Evolutionary conservation across 495 filamentous ascomycete species (phyloP).

Genomic region (Usnea hakonensis): DNA sequence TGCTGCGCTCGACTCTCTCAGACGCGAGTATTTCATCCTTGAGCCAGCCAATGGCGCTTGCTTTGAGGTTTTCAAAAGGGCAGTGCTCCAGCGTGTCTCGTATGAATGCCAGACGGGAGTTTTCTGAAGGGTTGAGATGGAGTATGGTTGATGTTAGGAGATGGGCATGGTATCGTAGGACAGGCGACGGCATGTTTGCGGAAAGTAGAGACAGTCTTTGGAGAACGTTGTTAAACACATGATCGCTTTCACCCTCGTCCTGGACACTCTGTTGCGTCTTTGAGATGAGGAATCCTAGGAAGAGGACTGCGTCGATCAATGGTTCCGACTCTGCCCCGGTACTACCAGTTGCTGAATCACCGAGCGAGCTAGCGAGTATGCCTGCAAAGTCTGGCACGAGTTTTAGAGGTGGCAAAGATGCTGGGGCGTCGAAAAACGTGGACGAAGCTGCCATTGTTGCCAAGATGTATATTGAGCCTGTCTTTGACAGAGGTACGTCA

Average conservation of each 20-base stretch:
- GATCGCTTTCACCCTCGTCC: constrained; percentile 16
- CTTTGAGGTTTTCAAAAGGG: constrained; percentile 67
- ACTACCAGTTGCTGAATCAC: constrained; percentile 13
- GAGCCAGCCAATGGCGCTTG: constrained; percentile 76
- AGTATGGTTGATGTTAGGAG: constrained; percentile 64
- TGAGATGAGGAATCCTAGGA: constrained; percentile 33
- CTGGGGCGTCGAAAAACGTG: constrained; percentile 25
- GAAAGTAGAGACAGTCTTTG: constrained; percentile 59
- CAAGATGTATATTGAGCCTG: constrained; percentile 35
- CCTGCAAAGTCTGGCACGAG: constrained; percentile 35
- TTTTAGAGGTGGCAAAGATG: constrained; percentile 13
- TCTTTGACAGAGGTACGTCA: constrained; percentile 23
- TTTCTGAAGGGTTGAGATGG: constrained; percentile 65
- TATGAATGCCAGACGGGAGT: constrained; percentile 66
- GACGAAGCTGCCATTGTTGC: constrained; percentile 30
- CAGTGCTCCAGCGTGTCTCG: constrained; percentile 71
- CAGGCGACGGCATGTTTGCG: constrained; percentile 57
- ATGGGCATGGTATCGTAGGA: constrained; percentile 65
- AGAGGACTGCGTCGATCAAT: constrained; percentile 40
- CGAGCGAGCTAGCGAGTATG: constrained; percentile 31
- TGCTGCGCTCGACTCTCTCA: constrained; percentile 8
- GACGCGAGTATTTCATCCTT: constrained; percentile 70
- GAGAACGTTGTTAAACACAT: constrained; percentile 45
- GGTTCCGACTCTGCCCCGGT: constrained; percentile 33
- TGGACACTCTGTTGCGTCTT: background rate